Conservation (phyloP, 108 stramenopile species). For the Cyclotella baltica region DNA sequence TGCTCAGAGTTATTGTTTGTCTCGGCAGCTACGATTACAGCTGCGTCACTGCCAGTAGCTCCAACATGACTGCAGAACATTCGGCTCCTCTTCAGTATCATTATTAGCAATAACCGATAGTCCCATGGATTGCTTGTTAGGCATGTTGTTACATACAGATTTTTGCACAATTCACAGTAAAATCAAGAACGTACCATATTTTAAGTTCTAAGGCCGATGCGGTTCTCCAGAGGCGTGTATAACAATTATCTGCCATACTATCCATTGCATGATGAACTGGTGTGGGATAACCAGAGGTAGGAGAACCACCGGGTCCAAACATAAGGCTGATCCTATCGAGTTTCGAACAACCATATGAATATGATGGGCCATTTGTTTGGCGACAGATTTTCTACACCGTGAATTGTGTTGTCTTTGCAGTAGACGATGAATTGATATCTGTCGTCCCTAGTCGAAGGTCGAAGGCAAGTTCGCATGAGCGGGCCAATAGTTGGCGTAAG, state of each 20-base stretch:
- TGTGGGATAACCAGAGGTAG: conserved; percentile 28
- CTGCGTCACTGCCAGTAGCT: no score
- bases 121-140: no score
- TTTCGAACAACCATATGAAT: conserved; percentile 58
- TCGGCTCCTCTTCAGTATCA: no score
- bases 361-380: conserved; percentile 48
- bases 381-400: neutral
- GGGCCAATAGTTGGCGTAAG: conserved; percentile 48
- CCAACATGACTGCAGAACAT: no score
- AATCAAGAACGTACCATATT: no score
- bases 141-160: no score
- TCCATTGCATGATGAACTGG: conserved; percentile 36
- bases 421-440: conserved; percentile 25
- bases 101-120: no score
- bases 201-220: no score
- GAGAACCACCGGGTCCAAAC: conserved; percentile 38
- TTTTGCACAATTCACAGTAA: no score
- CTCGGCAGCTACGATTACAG: no score
- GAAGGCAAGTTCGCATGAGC: conserved; percentile 45
- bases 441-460: conserved; percentile 21
- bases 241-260: conserved; percentile 35
- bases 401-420: neutral
- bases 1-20: no score
- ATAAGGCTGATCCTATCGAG: conserved; percentile 57
- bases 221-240: no score